phyloP scores from a whole-genome alignment of 2,329 filamentous ascomycete species.

The Ophidiomyces ophidiicola region DNA sequence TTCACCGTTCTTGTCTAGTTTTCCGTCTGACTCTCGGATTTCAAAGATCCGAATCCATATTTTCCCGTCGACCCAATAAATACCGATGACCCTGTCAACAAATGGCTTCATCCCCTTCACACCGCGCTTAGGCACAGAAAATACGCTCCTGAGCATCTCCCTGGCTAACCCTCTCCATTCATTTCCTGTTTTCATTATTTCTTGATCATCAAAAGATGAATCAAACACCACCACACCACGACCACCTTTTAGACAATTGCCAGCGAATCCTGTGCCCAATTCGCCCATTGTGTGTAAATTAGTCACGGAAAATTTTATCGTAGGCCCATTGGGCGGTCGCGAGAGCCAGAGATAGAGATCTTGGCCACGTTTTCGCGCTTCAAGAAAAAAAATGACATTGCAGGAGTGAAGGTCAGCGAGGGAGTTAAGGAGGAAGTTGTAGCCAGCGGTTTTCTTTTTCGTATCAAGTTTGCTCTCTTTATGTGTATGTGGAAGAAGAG shows the following conservation, averaged over 20 bases:
- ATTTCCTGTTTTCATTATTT: constrained; percentile 50
- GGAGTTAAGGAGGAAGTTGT: constrained; percentile 68
- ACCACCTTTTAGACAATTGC: constrained; percentile 91
- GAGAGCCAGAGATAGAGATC: constrained; percentile 91
- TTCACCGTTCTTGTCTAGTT: constrained; percentile 35
- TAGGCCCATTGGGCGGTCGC: constrained; percentile 75
- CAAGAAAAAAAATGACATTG: constrained; percentile 91
- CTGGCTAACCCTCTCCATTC: constrained; percentile 48
- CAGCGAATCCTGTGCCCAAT: constrained; percentile 67
- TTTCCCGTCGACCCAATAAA: constrained; percentile 82
- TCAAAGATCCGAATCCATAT: constrained; percentile 96
- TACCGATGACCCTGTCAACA: constrained; percentile 86
- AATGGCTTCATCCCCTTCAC: constrained; percentile 90
- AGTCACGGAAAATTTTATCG: constrained; percentile 43
- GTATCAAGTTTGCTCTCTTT: constrained; percentile 97
- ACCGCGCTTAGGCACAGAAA: constrained; percentile 73
- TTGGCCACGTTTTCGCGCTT: constrained; percentile 75
- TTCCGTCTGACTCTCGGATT: constrained; percentile 67
- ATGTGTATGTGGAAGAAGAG: constrained; percentile 78
- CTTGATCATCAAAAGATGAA: constrained; percentile 65
- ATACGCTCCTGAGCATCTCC: constrained; percentile 78
- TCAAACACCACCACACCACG: constrained; percentile 88
- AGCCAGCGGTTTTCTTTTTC: constrained; percentile 55
- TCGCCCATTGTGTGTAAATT: constrained; percentile 92
- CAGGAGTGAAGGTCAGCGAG: constrained; percentile 70